Evolutionary conservation across 2,329 filamentous ascomycete genomes (phyloP), one percentile per base, ranked within the genome.

Genomic region (Ophiostoma ulmi): DNA sequence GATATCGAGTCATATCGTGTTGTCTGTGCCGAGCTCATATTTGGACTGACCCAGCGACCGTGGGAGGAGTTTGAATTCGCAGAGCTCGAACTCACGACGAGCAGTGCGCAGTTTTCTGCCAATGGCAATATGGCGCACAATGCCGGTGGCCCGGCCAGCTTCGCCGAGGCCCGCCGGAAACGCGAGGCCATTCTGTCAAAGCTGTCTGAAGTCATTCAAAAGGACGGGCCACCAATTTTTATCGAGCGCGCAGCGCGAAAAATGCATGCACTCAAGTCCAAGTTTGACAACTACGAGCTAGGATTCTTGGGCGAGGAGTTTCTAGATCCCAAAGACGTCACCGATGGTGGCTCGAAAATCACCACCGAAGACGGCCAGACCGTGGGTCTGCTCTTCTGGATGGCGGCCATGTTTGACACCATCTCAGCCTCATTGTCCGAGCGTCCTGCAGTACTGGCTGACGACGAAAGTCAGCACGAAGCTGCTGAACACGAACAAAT

Each of bases 361-460:
- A 64, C 31, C 5, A 35, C 63, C 3, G 73, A 75, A 35, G 78
- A 81, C 5, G 76, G 76, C 7, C 76, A 81, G 13, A 87, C 86
- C 0, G 79, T 88, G 36, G 80, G 84, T 14, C 77, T 88, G 13
- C 75, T 88, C 2, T 87, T 85, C 74, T 88, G 86, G 86, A 78
- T 88, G 20, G 84, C 83, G 0, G 79, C 87, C 65, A 88, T 88
- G 85, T 85, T 86, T 67, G 86, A 88, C 74, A 87, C 85, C 0
- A 76, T 87, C 10, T 86, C 83, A 0, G 81, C 86, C 0, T 84
- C 84, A 1, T 85, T 88, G 80, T 80, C 83, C 68, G 75, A 76
- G 64, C 74, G 78, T 61, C 75, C 80, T 1, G 76, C 81, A 2
- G 78, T 80, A 0, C 77, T 82, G 6, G 76, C 78, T 0, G 80